Percentiles rank a stretch among this genome's conserved stretches.
phyloP scores from a whole-genome alignment of 768 basidiomycete species.

The Russula olivacea region DNA sequence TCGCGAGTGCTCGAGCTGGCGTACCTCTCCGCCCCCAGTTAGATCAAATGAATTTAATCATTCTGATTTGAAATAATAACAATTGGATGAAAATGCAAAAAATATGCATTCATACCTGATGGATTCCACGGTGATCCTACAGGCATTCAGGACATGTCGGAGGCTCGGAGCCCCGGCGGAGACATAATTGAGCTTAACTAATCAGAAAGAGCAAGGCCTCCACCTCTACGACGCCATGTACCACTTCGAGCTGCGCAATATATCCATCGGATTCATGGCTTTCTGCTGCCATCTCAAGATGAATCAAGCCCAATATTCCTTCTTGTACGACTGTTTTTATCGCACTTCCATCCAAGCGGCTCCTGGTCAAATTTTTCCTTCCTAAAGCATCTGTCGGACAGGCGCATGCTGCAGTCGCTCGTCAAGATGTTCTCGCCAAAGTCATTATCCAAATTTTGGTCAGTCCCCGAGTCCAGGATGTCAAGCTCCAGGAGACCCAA shows the following conservation, averaged over 20 bases:
- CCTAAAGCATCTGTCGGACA: slow-evolving; percentile 62
- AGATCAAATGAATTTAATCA: too few relatives aligned
- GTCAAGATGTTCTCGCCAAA: slow-evolving; percentile 87
- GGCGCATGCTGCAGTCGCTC: slow-evolving; percentile 82
- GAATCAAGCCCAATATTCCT: neutral
- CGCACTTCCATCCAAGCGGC: neutral
- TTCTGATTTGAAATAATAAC: too few relatives aligned
- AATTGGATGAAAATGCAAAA: too few relatives aligned
- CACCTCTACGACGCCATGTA: neutral
- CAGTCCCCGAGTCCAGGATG: slow-evolving; percentile 65
- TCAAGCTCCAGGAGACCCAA: slow-evolving; percentile 79
- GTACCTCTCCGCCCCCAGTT: too few relatives aligned
- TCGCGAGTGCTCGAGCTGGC: too few relatives aligned
- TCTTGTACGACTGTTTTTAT: neutral
- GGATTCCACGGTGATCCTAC: too few relatives aligned
- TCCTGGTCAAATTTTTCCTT: neutral
- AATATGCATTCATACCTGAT: too few relatives aligned
- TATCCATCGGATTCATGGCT: neutral
- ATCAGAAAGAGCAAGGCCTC: too few relatives aligned
- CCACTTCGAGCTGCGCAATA: neutral
- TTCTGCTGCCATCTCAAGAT: neutral
- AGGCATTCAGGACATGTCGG: too few relatives aligned
- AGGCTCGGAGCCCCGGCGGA: too few relatives aligned
- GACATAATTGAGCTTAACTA: too few relatives aligned
- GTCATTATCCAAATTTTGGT: slow-evolving; percentile 84